Conservation (phyloP, 2,329 filamentous ascomycete genomes). For the Aureobasidium sp. region DNA sequence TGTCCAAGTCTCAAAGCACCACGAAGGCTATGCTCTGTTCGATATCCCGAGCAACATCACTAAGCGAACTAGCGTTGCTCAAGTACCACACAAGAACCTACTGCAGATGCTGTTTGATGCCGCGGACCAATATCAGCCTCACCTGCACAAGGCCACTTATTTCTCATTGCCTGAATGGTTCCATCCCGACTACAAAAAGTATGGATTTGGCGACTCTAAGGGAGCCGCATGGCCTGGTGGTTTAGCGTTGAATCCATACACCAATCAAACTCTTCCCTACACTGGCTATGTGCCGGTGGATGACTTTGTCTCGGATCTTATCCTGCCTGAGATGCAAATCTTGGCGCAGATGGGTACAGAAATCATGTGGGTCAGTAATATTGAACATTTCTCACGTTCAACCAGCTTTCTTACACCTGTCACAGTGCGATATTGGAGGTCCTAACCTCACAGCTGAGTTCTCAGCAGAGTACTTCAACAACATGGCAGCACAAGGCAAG, state of each 20-base stretch:
- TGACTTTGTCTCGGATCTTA: slow-evolving; percentile 37
- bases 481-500: slow-evolving; percentile 32
- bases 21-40: slow-evolving; percentile 43
- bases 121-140: slow-evolving; percentile 36
- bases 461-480: slow-evolving; percentile 39
- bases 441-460: slow-evolving; percentile 39
- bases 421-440: slow-evolving; percentile 41
- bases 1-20: slow-evolving; percentile 40
- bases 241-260: slow-evolving; percentile 40
- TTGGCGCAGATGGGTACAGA: slow-evolving; percentile 38
- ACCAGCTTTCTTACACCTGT: neutral
- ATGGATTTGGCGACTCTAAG: slow-evolving; percentile 32
- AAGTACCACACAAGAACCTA: slow-evolving; percentile 37
- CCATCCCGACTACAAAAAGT: slow-evolving; percentile 35
- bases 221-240: slow-evolving; percentile 31
- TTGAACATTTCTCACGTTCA: neutral
- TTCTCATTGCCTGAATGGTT: slow-evolving; percentile 44
- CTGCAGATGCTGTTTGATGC: slow-evolving; percentile 40
- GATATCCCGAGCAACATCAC: slow-evolving; percentile 36
- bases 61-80: slow-evolving; percentile 35
- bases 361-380: slow-evolving; percentile 29
- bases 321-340: slow-evolving; percentile 40
- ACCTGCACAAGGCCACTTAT: slow-evolving; percentile 39
- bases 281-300: slow-evolving; percentile 37
- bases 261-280: slow-evolving; percentile 37